Evolutionary conservation across 371 early-diverging fungal genomes (phyloP), one percentile per base, ranked within the genome.

Genomic region (Ecytonucleospora hepatopenaei): DNA sequence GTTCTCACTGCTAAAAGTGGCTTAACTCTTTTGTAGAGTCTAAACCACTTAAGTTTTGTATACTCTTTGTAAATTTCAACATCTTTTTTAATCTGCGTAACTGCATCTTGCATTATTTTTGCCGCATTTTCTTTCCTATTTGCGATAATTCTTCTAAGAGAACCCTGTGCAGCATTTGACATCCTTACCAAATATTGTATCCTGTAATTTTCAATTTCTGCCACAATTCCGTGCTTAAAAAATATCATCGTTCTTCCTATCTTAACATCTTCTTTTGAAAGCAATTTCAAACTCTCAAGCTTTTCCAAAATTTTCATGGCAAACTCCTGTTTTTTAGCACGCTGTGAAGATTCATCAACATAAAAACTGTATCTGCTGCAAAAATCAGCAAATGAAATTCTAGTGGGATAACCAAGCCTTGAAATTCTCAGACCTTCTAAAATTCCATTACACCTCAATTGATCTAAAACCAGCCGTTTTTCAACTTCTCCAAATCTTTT

Each of bases 351-450:
- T 8, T 24, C 53, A 51, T 24, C 53, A 8, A 51, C 21, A 21
- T 5, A 12, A 26, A 3, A 82, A 76, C 90, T 90, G 74, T 97
- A 98, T 35, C 94, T 86, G 66, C 88, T 86, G 17, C 88, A 81
- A 83, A 98, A 97, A 72, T 97, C 94, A 32, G 85, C 83, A 82
- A 94, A 97, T 0, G 85, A 70, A 1, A 95, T 80, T 32, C 97
- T 83, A 69, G 90, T 90, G 12, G 97, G 97, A 82, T 88, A 98
- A 1, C 99, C 99, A 58, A 88, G 89, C 48, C 97, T 84, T 65
- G 90, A 90, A 62, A 98, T 97, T 59, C 97, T 86, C 65, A 98
- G 94, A 27, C 97, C 97, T 81, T 98, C 99, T 19, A 97, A 81
- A 2, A 98, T 97, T 82, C 99, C 99, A 74, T 97, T 97, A 82